Conservation (phyloP, 1,284 basidiomycete species). For the Fomitopsis schrenkii region DNA sequence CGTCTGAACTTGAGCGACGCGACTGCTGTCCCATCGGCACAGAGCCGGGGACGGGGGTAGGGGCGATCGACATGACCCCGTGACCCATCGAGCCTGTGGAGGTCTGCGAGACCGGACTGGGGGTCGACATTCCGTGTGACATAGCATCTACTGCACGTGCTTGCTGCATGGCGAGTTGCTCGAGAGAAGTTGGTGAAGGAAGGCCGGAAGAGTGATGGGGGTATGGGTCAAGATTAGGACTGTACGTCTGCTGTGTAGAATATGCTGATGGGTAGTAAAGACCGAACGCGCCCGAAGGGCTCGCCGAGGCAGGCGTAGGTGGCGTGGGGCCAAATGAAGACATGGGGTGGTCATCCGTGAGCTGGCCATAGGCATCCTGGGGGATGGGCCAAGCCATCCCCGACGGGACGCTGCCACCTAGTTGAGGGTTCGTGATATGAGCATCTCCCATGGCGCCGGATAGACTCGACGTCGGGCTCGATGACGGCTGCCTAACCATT, state of each 20-base stretch:
- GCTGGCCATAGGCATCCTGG: slow-evolving; percentile 9
- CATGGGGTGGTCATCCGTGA: slow-evolving; percentile 13
- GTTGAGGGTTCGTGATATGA: slow-evolving; percentile 32
- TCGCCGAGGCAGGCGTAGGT: slow-evolving; percentile 14
- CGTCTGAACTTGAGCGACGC: slow-evolving; percentile 26
- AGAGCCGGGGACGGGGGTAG: slow-evolving; percentile 18
- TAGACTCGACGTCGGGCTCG: slow-evolving; percentile 45
- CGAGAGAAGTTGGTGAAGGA: slow-evolving; percentile 21
- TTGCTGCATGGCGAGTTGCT: slow-evolving; percentile 22
- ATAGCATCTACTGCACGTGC: slow-evolving; percentile 9
- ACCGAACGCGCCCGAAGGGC: slow-evolving; percentile 18
- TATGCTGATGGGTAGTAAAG: slow-evolving; percentile 14
- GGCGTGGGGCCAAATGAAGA: slow-evolving; percentile 7
- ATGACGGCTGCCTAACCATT: slow-evolving; percentile 5
- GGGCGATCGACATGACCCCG: slow-evolving; percentile 18
- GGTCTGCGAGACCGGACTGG: slow-evolving; percentile 11
- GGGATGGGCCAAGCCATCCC: slow-evolving; percentile 24
- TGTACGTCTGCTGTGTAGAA: slow-evolving; percentile 18
- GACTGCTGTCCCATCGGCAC: slow-evolving; percentile 19
- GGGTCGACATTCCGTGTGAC: slow-evolving; percentile 3
- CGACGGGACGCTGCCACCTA: slow-evolving; percentile 31
- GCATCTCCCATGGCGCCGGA: slow-evolving; percentile 59
- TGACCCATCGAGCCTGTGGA: slow-evolving; percentile 11
- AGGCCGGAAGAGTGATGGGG: slow-evolving; percentile 10
- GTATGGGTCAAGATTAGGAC: slow-evolving; percentile 19